These are phyloP conservation scores for Candolleomyces eurysporus DNA, from an alignment of 768 basidiomycete species.

Conservation along the genomic window DNA sequence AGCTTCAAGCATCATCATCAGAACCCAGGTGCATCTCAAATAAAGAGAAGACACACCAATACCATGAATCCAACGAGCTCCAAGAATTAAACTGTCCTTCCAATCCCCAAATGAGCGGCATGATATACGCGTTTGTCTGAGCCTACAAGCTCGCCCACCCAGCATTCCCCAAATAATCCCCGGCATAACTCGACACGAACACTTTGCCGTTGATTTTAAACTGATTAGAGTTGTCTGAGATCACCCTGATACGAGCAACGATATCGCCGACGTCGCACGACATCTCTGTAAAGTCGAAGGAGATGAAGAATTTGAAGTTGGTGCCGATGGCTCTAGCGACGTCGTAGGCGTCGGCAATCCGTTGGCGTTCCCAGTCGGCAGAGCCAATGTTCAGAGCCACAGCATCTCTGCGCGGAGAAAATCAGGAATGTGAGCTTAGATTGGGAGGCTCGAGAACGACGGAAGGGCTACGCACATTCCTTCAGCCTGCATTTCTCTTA, in stretches of 20 bases:
- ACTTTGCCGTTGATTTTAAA: constrained; percentile 51
- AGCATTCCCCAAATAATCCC: constrained; percentile 54
- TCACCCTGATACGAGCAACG: constrained; percentile 44
- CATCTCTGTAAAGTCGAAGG: constrained; percentile 55
- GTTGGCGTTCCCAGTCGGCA: constrained; percentile 48
- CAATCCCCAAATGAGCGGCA: constrained; percentile 58
- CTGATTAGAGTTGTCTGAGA: constrained; percentile 51
- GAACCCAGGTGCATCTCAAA: neutral
- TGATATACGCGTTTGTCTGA: constrained; percentile 43
- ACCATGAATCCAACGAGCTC: constrained; percentile 48
- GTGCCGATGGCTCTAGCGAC: constrained; percentile 42
- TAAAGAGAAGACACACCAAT: constrained; percentile 33
- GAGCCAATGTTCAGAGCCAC: constrained; percentile 63
- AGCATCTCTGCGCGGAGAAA: constrained; percentile 59
- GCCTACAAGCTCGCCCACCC: constrained; percentile 47
- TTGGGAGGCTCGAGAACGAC: constrained; percentile 15
- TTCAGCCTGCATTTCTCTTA: constrained; percentile 29
- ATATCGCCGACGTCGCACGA: constrained; percentile 42
- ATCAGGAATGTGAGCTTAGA: constrained; percentile 17
- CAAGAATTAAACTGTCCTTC: constrained; percentile 45
- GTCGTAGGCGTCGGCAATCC: constrained; percentile 48
- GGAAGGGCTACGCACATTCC: constrained; percentile 29
- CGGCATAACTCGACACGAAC: constrained; percentile 62
- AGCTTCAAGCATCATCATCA: constrained; percentile 27
- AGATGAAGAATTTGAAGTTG: constrained; percentile 54